Conservation (phyloP, 345 rosid species). For the Eucalyptus melliodora region DNA sequence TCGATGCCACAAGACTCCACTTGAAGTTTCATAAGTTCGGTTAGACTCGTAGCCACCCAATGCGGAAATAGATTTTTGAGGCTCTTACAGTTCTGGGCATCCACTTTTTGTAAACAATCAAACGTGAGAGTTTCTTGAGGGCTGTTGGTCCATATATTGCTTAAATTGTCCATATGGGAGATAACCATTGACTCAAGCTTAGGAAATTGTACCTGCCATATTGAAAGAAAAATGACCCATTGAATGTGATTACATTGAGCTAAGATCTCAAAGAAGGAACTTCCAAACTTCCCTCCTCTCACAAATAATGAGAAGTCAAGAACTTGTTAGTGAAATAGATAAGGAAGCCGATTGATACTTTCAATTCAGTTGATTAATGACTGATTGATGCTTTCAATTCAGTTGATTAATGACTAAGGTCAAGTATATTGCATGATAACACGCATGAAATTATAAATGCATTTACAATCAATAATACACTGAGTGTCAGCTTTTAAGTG, state of each 20-base stretch:
- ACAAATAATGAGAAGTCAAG: background rate
- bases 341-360: background rate
- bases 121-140: background rate
- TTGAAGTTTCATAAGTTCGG: accelerated
- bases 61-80: background rate
- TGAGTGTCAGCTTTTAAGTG: background rate
- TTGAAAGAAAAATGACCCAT: background rate
- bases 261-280: too few relatives aligned
- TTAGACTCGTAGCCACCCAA: background rate
- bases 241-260: too few relatives aligned
- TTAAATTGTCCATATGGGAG: background rate
- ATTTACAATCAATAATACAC: background rate
- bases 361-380: background rate
- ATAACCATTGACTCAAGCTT: accelerated
- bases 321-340: accelerated
- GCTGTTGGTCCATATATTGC: background rate
- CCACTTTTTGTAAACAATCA: accelerated
- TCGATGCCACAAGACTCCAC: background rate
- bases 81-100: accelerated
- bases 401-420: background rate
- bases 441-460: background rate
- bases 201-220: background rate
- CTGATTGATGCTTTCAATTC: background rate
- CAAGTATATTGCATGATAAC: background rate
- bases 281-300: background rate